Conservation (phyloP, 1,284 basidiomycete species). For the Marasmius oreades region DNA sequence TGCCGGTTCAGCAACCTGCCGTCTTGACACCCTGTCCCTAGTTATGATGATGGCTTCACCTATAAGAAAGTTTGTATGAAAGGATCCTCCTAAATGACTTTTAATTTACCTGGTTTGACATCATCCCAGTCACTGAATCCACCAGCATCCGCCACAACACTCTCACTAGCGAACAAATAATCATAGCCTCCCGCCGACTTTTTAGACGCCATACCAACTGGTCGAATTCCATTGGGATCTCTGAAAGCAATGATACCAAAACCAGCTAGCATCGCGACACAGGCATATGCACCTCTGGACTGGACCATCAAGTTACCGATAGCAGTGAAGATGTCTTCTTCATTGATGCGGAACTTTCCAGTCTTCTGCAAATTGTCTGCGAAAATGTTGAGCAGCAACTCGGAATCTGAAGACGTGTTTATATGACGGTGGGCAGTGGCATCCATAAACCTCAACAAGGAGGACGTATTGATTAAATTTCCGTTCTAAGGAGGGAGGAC, state of each 20-base stretch:
- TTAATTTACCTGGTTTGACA: conserved; percentile 72
- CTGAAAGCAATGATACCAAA: conserved; percentile 99
- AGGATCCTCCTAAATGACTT: background rate
- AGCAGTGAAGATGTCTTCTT: conserved; percentile 98
- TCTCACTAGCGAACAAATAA: conserved; percentile 93
- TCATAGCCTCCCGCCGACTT: conserved; percentile 61
- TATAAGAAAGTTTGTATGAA: conserved; percentile 25
- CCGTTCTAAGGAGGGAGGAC: conserved; percentile 79
- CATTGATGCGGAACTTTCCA: conserved; percentile 99
- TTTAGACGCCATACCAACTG: conserved; percentile 80
- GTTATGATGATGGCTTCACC: conserved; percentile 97
- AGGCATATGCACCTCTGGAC: conserved; percentile 92
- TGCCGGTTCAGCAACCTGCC: conserved; percentile 67
- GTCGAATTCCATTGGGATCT: conserved; percentile 98
- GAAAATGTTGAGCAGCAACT: conserved; percentile 95
- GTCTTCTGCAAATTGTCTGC: conserved; percentile 98
- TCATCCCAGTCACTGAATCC: conserved; percentile 94
- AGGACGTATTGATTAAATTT: conserved; percentile 92
- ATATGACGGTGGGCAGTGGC: conserved; percentile 97
- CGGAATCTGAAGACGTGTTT: conserved; percentile 98
- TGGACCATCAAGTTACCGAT: conserved; percentile 88
- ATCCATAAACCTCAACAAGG: conserved; percentile 90
- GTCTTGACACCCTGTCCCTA: conserved; percentile 66
- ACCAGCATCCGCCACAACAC: conserved; percentile 92
- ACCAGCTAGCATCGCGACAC: conserved; percentile 96